Evolutionary conservation across 805 yeast species (phyloP), one percentile per base, ranked within the genome.

Genomic region (Priceomyces carsonii): DNA sequence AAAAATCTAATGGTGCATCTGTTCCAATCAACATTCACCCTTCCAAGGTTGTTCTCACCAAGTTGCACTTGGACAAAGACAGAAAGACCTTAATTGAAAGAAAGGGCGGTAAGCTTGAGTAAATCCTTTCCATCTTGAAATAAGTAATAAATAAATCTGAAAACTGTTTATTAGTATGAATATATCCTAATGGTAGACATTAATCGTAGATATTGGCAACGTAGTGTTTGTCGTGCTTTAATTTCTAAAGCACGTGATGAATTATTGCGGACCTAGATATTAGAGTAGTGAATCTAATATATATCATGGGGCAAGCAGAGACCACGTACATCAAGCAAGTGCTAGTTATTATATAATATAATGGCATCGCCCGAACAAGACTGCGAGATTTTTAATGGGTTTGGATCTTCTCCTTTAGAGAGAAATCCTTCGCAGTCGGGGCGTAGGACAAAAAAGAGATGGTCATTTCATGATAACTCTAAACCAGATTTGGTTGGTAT

Each of bases 1-100:
- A 93, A 78, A 93, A 93, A 81, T 88, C 95, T 57, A 85, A 83
- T 79, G 98, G 97, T 77, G 95, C 95, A 65, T 80, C 96, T 48
- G 85, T 90, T 58, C 98, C 97, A 71, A 79, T 91, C 73, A 87
- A 89, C 85, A 80, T 93, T 57, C 95, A 91, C 80, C 95, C 99
- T 70, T 91, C 98, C 50, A 93, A 93, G 82, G 95, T 93, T 68
- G 96, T 91, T 74, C 87, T 93, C 75, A 93, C 98, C 78, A 88
- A 88, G 79, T 81, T 93, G 73, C 87, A 89, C 82, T 84, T 93
- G 72, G 97, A 91, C 84, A 86, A 86, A 79, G 95, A 91, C 85
- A 86, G 99, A 82, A 90, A 91, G 82, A 95, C 86, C 71, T 83
- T 91, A 77, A 87, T 91, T 67, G 80, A 79, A 69, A 89, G 95